These are phyloP conservation scores for Paraurostyla sp. DNA, from an alignment of 73 alveolate species.

Conservation along the genomic window DNA sequence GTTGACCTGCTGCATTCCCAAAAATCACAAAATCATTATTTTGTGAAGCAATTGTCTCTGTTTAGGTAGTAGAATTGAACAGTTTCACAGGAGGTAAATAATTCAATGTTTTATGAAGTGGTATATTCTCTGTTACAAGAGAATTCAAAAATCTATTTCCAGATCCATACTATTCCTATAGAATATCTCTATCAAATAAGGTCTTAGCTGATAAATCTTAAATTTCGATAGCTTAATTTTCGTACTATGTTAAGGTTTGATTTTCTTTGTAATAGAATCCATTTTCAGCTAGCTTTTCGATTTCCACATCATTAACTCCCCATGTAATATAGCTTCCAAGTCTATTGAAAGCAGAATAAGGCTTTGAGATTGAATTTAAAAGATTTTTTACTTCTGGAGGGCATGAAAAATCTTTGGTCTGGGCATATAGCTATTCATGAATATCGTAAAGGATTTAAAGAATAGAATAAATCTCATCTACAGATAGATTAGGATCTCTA, in stretches of 20 bases:
- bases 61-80: not conserved
- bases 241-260: slow-evolving; percentile 1
- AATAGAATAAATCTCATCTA: slow-evolving; percentile 24
- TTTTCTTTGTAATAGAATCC: slow-evolving; percentile 58
- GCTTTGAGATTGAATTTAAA: slow-evolving; percentile 17
- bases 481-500: slow-evolving; percentile 50
- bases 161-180: not conserved
- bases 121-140: not conserved
- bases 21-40: slow-evolving; percentile 12
- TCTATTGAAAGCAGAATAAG: slow-evolving; percentile 41
- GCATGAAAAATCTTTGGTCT: not conserved
- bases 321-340: slow-evolving; percentile 47
- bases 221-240: not conserved
- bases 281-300: not conserved
- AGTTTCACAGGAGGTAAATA: slow-evolving; percentile 8
- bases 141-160: slow-evolving; percentile 37
- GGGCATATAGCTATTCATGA: slow-evolving; percentile 47
- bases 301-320: not conserved
- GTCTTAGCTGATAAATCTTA: not conserved
- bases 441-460: slow-evolving; percentile 40
- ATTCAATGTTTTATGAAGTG: not conserved
- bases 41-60: not conserved
- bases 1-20: not conserved
- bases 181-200: not conserved
- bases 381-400: slow-evolving; percentile 23